These are phyloP conservation scores for Blastobotrys persicus DNA, from an alignment of 1,139 yeast species.

Conservation along the genomic window DNA sequence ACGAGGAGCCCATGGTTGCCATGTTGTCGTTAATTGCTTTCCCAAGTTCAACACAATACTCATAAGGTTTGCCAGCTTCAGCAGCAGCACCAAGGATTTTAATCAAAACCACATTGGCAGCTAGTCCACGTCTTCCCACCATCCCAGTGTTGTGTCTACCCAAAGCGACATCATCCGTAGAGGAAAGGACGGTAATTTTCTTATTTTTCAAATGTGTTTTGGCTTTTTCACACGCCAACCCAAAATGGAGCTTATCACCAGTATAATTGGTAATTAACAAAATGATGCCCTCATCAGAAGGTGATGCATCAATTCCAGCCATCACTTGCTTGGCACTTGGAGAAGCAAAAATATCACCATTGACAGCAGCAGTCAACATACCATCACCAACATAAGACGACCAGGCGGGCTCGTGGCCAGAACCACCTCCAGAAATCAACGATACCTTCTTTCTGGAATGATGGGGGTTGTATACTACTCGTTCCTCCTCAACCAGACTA, in stretches of 20 bases:
- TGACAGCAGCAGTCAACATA: constrained; percentile 47
- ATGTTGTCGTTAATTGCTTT: constrained; percentile 40
- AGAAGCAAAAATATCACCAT: constrained; percentile 48
- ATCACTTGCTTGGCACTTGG: constrained; percentile 45
- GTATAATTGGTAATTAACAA: constrained; percentile 58
- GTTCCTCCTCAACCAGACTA: constrained; percentile 38
- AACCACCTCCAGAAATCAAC: constrained; percentile 46
- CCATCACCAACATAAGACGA: constrained; percentile 47
- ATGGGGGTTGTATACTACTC: constrained; percentile 40
- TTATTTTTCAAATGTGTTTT: constrained; percentile 24
- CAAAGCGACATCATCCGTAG: constrained; percentile 50
- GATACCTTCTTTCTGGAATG: constrained; percentile 37
- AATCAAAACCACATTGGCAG: constrained; percentile 46
- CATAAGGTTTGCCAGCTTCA: constrained; percentile 37
- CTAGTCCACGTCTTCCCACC: constrained; percentile 52
- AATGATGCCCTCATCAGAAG: constrained; percentile 46
- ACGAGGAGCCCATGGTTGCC: constrained; percentile 51
- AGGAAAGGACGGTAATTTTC: constrained; percentile 24
- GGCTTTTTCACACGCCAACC: constrained; percentile 41
- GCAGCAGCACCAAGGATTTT: constrained; percentile 51
- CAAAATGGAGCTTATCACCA: constrained; percentile 60
- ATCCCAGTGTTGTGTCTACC: constrained; percentile 44
- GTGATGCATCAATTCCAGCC: constrained; percentile 39
- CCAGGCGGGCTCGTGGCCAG: constrained; percentile 51
- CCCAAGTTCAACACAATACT: constrained; percentile 42